Base-by-base conservation (phyloP, 2,329 filamentous ascomycete species). In the Xylariaceae sp. region DNA sequence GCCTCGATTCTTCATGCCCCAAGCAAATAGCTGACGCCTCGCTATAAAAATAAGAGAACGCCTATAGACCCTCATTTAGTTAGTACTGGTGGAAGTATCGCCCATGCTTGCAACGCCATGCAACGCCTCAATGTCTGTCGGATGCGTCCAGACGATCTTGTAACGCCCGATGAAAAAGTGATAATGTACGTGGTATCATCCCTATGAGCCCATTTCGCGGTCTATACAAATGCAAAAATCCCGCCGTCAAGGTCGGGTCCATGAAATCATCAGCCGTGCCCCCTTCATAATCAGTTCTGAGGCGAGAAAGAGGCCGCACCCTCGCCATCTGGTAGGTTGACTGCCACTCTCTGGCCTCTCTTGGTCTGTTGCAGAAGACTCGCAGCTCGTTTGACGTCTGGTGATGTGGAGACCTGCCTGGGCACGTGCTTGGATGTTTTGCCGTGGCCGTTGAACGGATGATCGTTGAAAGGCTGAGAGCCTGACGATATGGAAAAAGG, bases 381-480 rank as follows among this genome's bases (percentile, higher is more conserved):
- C 16, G 67, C 67, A 12, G 69, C 69, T 48, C 74, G 69, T 42
- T 73, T 67, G 54, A 76, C 61, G 57, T 78, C 74, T n/a, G 75
- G 73, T 1, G 75, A 77, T 31, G 70, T 73, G 10, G 74, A 73
- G 31, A 42, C 47, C 36, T 59, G 63, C 54, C 59, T 66, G 51
- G 58, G 55, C 36, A 51, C 47, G 39, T 44, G 45, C 42, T 67
- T 69, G 12, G 59, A 57, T 6, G 58, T 33, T 42, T 63, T 66
- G 4, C 59, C 48, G 43, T 60, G 58, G 31, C 61, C 60, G 41
- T 68, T 69, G 9, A 64, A 57, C 17, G 63, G 59, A 28, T 28
- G 22, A 7, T 28, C 22, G 22, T 28, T 28, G 22, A 28, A 28
- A 28, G 22, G 22, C 41, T 70, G 65, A 12, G 63, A 63, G 42